Conservation (phyloP, 73 alveolate genomes). For the Paramecium tetraurelia region DNA sequence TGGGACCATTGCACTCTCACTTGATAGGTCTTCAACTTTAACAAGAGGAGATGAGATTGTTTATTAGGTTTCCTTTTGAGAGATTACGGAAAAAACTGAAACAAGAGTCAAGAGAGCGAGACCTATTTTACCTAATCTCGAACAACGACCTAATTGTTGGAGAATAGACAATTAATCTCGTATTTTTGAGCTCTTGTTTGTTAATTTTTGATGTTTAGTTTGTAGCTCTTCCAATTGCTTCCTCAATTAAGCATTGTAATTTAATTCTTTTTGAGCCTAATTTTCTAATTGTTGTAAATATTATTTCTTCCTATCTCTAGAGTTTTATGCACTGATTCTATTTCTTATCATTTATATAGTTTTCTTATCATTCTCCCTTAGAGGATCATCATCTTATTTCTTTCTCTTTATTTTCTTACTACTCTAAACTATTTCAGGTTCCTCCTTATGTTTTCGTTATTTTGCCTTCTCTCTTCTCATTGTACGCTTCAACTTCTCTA, state of each 20-base stretch:
- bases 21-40: not conserved
- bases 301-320: conserved; percentile 71
- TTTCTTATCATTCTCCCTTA: conserved; percentile 66
- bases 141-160: not conserved
- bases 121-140: conserved; percentile 41
- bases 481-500: not conserved
- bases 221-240: conserved; percentile 2
- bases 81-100: conserved; percentile 34
- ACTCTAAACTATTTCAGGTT: not conserved
- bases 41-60: not conserved
- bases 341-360: conserved; percentile 68
- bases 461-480: conserved; percentile 38
- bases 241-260: not conserved
- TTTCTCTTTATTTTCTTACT: conserved; percentile 34
- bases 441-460: conserved; percentile 8
- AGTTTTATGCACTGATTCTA: conserved; percentile 72
- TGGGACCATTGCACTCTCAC: not conserved
- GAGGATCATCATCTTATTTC: conserved; percentile 48
- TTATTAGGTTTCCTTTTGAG: not conserved
- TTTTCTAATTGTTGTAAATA: not conserved
- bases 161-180: not conserved
- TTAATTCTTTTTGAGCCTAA: not conserved
- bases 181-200: not conserved
- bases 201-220: not conserved
- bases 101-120: conserved; percentile 35